Evolutionary conservation across 176 grass and related monocot species (phyloP), one percentile per base, ranked within the genome.

Genomic region (Raddia guianensis): DNA sequence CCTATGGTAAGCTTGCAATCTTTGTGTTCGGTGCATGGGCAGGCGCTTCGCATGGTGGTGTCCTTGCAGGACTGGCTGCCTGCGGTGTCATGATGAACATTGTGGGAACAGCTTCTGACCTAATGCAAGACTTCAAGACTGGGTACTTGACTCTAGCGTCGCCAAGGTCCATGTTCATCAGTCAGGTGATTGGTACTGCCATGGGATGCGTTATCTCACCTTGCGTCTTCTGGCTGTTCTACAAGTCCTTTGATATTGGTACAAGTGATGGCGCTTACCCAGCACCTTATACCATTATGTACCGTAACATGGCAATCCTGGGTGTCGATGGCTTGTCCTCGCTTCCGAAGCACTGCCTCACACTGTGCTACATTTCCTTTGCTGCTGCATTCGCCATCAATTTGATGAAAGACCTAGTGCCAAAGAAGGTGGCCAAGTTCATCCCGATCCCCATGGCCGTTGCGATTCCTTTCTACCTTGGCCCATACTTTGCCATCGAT

Each of bases 111-210:
- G 89, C 93, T 16, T 33, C 93, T 54, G 90, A 95, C 62, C 82
- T 95, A n/a, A 92, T 95, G 93, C 90, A 92, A 70, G 90, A 96
- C 74, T 96, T 96, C 82, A 92, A 92, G 77, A 96, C 90, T 11
- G 93, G 93, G 10, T 96, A 95, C 49, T 5, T 95, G 70, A 95
- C 93, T 49, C 75, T 95, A 19, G 84, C 90, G 47, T 95, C 93
- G 0, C 93, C 93, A 27, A 87, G 37, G 37, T 40, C 37, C 37
- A 40, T 40, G 37, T 40, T 40, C 37, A 40, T 40, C 37, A 40
- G 37, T 76, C 93, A 95, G 78, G 84, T 92, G 48, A 86, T 88
- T 12, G 90, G 93, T 60, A 88, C 93, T 8, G 84, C 79, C 64
- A 96, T 96, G 75, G 81, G 87, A 3, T 92, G 90, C 54, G 83